These are phyloP conservation scores for Diplodia sapinea DNA, from an alignment of 2,329 filamentous ascomycete species.

Conservation along the genomic window DNA sequence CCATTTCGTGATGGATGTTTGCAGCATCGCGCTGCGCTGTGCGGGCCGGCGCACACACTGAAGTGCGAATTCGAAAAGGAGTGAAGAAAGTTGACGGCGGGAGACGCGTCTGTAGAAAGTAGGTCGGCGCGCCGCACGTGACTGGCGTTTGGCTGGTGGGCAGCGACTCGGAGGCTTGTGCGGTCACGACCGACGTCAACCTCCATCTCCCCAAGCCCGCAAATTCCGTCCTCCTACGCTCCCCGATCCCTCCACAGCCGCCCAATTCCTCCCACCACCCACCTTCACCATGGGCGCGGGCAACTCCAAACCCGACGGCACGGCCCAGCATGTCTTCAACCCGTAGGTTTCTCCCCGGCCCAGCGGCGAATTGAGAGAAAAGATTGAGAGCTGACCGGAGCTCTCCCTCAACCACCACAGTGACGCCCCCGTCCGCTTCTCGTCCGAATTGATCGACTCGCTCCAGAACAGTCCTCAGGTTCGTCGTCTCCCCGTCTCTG, in stretches of 20 bases:
- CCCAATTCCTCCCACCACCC: constrained; percentile 26
- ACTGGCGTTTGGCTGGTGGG: not conserved
- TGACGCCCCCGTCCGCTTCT: constrained; percentile 71
- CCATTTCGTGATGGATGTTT: constrained; percentile 56
- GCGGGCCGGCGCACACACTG: too few relatives aligned
- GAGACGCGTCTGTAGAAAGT: constrained; percentile 2
- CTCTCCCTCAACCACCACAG: constrained; percentile 45
- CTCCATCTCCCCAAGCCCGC: constrained; percentile 10
- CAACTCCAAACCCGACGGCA: constrained; percentile 64
- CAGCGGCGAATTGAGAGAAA: constrained; percentile 34
- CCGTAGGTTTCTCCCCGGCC: constrained; percentile 53
- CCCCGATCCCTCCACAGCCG: constrained; percentile 3
- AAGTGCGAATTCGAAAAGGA: not conserved
- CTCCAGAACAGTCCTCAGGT: constrained; percentile 88
- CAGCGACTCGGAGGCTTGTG: constrained; percentile 17
- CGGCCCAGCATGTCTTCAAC: constrained; percentile 66
- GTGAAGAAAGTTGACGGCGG: not conserved
- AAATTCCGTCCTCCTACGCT: constrained; percentile 18
- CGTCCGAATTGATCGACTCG: constrained; percentile 79
- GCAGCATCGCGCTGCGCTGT: constrained; percentile 44
- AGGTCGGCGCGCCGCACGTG: constrained; percentile 25
- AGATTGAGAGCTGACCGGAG: constrained; percentile 33
- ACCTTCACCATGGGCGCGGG: constrained; percentile 63
- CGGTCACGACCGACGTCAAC: constrained; percentile 28
- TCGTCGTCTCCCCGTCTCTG: constrained; percentile 40